phyloP scores from a whole-genome alignment of 352 stramenopile species.

The Pythium myriotylum region DNA sequence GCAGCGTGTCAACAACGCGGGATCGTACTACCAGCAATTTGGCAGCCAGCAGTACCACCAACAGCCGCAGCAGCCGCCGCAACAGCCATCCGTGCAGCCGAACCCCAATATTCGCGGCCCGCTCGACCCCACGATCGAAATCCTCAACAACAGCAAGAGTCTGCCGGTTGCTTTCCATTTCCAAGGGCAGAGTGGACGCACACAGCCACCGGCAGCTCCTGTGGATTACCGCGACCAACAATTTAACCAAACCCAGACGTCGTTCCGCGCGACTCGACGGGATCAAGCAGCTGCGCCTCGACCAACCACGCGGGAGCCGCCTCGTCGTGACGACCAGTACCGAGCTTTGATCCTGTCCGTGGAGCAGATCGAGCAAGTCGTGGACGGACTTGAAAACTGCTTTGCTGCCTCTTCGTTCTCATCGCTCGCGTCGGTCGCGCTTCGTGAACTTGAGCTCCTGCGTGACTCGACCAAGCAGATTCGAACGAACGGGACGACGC shows the following conservation, averaged over 20 bases:
- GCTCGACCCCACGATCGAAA: slow-evolving; percentile 28
- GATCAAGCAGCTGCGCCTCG: background rate
- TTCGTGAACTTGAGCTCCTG: slow-evolving; percentile 63
- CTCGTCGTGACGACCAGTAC: slow-evolving; percentile 35
- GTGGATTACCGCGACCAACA: slow-evolving; percentile 3
- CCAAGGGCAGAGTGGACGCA: slow-evolving; percentile 25
- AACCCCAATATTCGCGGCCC: slow-evolving; percentile 6
- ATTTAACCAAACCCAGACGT: background rate
- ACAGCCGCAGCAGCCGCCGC: background rate
- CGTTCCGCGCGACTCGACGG: background rate
- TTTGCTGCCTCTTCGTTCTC: slow-evolving; percentile 42
- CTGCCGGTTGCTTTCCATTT: slow-evolving; percentile 69
- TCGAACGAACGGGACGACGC: slow-evolving; percentile 60
- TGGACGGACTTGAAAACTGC: slow-evolving; percentile 56
- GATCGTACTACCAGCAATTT: slow-evolving; percentile 17
- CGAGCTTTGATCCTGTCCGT: slow-evolving; percentile 45
- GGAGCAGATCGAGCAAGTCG: slow-evolving; percentile 59
- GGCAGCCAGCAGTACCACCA: slow-evolving; percentile 17
- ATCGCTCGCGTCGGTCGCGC: slow-evolving; percentile 40
- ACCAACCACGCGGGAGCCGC: background rate
- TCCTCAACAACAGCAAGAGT: slow-evolving; percentile 28
- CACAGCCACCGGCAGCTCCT: background rate
- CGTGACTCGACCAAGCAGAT: slow-evolving; percentile 62
- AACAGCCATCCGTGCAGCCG: background rate
- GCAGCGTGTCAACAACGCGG: slow-evolving; percentile 12